phyloP scores from a whole-genome alignment of 192 early-diverging fungal genomes.

The Funneliformis geosporum region DNA sequence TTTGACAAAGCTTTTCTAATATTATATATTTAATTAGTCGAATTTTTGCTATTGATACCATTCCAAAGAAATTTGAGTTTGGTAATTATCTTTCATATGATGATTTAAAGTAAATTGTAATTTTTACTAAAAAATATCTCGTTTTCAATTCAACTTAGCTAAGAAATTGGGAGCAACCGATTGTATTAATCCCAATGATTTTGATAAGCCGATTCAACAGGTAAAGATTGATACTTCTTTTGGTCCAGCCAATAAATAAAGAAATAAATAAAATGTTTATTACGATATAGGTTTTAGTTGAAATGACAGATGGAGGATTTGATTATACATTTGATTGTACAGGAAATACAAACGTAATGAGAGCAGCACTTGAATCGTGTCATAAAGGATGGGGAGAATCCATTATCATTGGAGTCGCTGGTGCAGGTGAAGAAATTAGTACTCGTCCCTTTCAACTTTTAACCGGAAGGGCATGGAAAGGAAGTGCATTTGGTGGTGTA shows the following conservation, averaged over 20 bases:
- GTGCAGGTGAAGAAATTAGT: slow-evolving; percentile 85
- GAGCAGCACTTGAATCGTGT: slow-evolving; percentile 86
- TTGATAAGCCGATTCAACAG: slow-evolving; percentile 57
- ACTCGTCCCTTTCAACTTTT: slow-evolving; percentile 98
- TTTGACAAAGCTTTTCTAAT: no score
- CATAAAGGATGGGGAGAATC: slow-evolving; percentile 93
- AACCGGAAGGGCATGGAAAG: slow-evolving; percentile 95
- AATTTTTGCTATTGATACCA: no score
- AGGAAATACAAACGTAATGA: slow-evolving; percentile 91
- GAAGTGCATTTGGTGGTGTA: slow-evolving; percentile 95
- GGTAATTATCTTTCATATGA: no score
- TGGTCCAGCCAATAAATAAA: not conserved
- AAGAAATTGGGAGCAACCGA: no score
- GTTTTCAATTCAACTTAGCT: no score
- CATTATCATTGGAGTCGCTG: slow-evolving; percentile 90
- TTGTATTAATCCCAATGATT: no score
- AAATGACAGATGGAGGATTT: slow-evolving; percentile 92
- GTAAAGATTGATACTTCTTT: slow-evolving; percentile 21
- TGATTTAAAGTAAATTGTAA: no score
- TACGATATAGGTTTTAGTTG: slow-evolving; percentile 66
- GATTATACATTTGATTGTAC: slow-evolving; percentile 98
- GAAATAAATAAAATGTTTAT: not conserved
- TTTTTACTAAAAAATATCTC: no score
- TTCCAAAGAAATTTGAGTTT: no score
- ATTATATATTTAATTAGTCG: no score